Conservation (phyloP, 2,329 filamentous ascomycete genomes). For the Fusarium chaquense region DNA sequence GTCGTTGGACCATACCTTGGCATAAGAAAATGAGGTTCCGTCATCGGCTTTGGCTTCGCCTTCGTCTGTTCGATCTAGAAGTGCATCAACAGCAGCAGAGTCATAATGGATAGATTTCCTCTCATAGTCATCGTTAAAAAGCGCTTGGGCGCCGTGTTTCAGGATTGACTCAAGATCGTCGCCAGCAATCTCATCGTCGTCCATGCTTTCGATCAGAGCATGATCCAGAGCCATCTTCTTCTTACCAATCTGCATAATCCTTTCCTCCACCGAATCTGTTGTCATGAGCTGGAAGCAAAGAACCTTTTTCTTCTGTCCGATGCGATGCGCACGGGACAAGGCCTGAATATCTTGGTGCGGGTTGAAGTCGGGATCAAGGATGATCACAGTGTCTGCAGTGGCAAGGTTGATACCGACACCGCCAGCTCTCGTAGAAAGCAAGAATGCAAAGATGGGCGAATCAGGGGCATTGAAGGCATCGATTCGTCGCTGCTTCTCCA, state of each 20-base stretch:
- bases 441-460: conserved; percentile 87
- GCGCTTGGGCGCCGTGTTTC: conserved; percentile 84
- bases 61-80: conserved; percentile 87
- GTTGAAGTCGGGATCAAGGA: conserved; percentile 97
- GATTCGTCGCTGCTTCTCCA: conserved; percentile 94
- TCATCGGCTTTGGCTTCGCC: conserved; percentile 78
- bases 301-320: conserved; percentile 96
- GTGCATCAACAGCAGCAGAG: conserved; percentile 81
- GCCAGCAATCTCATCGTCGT: conserved; percentile 81
- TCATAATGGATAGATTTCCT: conserved; percentile 86
- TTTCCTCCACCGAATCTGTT: conserved; percentile 88
- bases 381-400: conserved; percentile 97
- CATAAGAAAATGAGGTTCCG: conserved; percentile 88
- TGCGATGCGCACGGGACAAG: conserved; percentile 91
- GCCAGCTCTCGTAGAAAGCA: conserved; percentile 92
- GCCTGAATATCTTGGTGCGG: conserved; percentile 98
- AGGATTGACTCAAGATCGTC: conserved; percentile 89
- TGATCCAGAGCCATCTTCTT: conserved; percentile 98
- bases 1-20: conserved; percentile 92
- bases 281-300: conserved; percentile 96
- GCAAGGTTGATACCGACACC: conserved; percentile 98
- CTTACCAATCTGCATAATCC: conserved; percentile 94
- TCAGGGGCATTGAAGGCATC: conserved; percentile 91
- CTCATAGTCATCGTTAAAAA: conserved; percentile 81
- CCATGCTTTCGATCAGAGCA: conserved; percentile 92